These are phyloP conservation scores for Acer saccharum DNA, from an alignment of 345 rosid species.

Conservation along the genomic window DNA sequence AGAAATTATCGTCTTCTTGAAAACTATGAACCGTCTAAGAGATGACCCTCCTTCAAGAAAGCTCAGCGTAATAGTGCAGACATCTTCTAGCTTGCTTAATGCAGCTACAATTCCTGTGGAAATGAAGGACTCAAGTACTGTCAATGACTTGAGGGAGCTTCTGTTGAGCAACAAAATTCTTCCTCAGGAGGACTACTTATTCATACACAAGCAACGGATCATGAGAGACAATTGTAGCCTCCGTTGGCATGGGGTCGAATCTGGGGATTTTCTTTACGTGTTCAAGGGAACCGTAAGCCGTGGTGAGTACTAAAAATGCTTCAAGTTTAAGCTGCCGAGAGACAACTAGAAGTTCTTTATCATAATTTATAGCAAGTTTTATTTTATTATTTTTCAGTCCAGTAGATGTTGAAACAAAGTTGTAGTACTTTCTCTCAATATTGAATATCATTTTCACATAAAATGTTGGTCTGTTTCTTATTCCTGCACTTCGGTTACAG, in stretches of 20 bases:
- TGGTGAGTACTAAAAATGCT: slow-evolving; percentile 27
- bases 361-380: neutral
- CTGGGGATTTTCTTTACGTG: slow-evolving; percentile 69
- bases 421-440: neutral
- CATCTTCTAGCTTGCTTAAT: slow-evolving; percentile 70
- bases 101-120: slow-evolving; percentile 70
- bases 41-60: slow-evolving; percentile 46
- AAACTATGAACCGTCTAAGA: slow-evolving; percentile 36
- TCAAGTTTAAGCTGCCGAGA: neutral
- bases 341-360: neutral
- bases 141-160: slow-evolving; percentile 54
- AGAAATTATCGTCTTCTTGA: slow-evolving; percentile 63
- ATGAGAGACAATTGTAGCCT: slow-evolving; percentile 75
- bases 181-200: slow-evolving; percentile 73
- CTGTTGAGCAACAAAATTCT: slow-evolving; percentile 51
- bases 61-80: slow-evolving; percentile 59
- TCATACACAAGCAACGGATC: slow-evolving; percentile 82
- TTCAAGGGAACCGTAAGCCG: slow-evolving; percentile 70
- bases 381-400: neutral
- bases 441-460: neutral
- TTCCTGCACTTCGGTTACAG: neutral
- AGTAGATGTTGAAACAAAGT: too few relatives aligned
- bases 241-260: slow-evolving; percentile 77
- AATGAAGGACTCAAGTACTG: slow-evolving; percentile 58
- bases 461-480: neutral